These are phyloP conservation scores for Colletotrichum tamarilloi DNA, from an alignment of 2,329 filamentous ascomycete genomes.

Conservation along the genomic window DNA sequence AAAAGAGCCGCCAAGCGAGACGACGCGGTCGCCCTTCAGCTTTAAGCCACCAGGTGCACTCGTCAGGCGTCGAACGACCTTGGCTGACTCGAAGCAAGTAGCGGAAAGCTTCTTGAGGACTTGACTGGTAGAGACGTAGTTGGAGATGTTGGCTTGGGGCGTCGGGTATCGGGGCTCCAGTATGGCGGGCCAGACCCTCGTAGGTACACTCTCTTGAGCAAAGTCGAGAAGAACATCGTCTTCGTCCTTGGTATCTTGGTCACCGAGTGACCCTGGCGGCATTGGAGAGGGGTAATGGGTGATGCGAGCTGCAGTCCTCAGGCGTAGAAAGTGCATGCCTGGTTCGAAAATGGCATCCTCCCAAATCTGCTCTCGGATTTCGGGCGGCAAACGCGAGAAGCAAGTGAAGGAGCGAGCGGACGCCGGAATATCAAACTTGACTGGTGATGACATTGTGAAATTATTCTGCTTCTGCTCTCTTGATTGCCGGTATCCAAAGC, in stretches of 20 bases:
- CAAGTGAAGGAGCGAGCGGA: constrained; percentile 45
- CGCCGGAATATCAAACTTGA: constrained; percentile 47
- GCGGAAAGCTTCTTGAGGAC: constrained; percentile 25
- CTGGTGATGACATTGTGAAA: constrained; percentile 6
- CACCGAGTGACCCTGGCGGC: neutral
- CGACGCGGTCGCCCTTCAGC: constrained; percentile 41
- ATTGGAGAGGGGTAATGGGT: neutral
- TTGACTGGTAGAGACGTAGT: constrained; percentile 43
- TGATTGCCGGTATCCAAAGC: neutral
- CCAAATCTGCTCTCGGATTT: constrained; percentile 51
- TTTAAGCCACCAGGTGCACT: constrained; percentile 38
- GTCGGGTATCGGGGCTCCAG: constrained; percentile 42
- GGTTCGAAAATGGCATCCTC: constrained; percentile 43
- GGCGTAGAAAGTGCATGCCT: constrained; percentile 48
- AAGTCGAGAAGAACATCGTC: constrained; percentile 38
- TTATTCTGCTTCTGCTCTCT: neutral
- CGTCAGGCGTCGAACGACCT: constrained; percentile 16
- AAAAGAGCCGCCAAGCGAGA: constrained; percentile 43
- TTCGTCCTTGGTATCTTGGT: constrained; percentile 33
- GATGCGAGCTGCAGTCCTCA: constrained; percentile 6
- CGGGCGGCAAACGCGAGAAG: constrained; percentile 47
- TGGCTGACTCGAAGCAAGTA: constrained; percentile 26
- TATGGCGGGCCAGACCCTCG: constrained; percentile 32
- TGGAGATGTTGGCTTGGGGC: constrained; percentile 46
- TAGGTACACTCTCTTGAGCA: constrained; percentile 37